Evolutionary conservation across 768 basidiomycete genomes (phyloP), one percentile per base, ranked within the genome.

Genomic region (Termitomyces sp.): DNA sequence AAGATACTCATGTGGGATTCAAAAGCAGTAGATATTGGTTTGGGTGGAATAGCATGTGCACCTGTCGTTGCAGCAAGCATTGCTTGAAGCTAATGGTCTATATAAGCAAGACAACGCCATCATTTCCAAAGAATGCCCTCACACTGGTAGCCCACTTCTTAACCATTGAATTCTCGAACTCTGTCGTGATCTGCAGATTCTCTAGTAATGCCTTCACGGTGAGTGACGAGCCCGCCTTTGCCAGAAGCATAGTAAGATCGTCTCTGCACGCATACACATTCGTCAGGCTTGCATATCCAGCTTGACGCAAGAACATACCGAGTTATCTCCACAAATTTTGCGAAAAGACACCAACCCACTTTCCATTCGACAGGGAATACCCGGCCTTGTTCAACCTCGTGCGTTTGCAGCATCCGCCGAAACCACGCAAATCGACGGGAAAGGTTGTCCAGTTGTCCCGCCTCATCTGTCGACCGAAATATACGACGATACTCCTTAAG

Each of bases 341-440:
- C 82, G 32, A 90, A 78, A 39, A 99, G 74, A 70, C 85, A 78
- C 81, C 91, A 89, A 2, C 85, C 87, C 31, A 95, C 89, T 57
- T 78, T 86, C 97, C 97, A 99, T 43, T 85, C 83, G 0, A 79
- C 67, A 4, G 97, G 94, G 68, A 98, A 97, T 1, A 92, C 82
- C 14, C 83, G 76, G 0, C 88, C 88, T 59, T 90, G 86, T 63
- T 97, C 95, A 8, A 90, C 80, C 63, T 98, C 95, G 69, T 97
- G 92, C 5, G 83, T 85, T 57, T 87, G 85, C 22, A 99, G 73
- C 31, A 94, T 70, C 29, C 95, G 83, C 22, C 90, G 79, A 73
- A 98, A 98, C 94, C 95, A 99, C 4, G 94, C 92, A 64, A 93
- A 98, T 42, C 97, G 83, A 16, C 97, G 78, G 0, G 92, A 85